Evolutionary conservation across 2,329 filamentous ascomycete genomes (phyloP), one percentile per base, ranked within the genome.

Genomic region (Coleophoma crateriformis): DNA sequence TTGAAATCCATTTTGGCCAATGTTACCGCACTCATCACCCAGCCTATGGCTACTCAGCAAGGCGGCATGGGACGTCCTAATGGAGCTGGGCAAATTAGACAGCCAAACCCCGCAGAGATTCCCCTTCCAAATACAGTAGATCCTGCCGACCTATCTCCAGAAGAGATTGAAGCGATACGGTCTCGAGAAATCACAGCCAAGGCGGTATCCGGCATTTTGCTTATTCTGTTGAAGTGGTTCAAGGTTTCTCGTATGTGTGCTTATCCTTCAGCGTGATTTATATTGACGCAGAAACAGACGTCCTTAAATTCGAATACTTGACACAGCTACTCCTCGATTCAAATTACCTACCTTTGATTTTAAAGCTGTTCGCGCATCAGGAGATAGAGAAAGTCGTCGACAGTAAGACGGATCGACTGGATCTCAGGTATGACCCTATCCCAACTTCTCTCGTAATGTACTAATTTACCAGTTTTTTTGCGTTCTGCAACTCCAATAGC

Each of bases 201-300:
- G 68, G 92, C 92, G 0, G 85, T 96, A 19, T 94, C 90, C n/a
- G 91, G 88, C 1, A 87, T 90, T 49, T 71, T 99, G 27, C 72
- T 99, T 27, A 73, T 96, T n/a, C 70, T 97, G 41, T 66, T 97
- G 53, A 99, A 97, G 68, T 99, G 94, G 94, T 86, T 97, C 61
- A 95, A 96, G 66, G 75, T 95, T 48, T 96, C 90, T 50, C 94
- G 90, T 95, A 74, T 74, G 88, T 48, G 10, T 34, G 3, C 14
- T 39, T 8, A 15, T 27, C 22, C n/a, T 38, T 7, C 10, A 39
- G 3, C 3, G 5, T 7, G 15, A 17, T 33, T 8, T 32, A 35
- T 47, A 38, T 58, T 67, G 49, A 57, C 57, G 19, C 19, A 53
- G 50, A 61, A 43, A 13, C 44, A 95, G 90, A 99, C 65, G 81